These are phyloP conservation scores for Blastobotrys illinoisensis DNA, from an alignment of 1,139 yeast species.

Conservation along the genomic window DNA sequence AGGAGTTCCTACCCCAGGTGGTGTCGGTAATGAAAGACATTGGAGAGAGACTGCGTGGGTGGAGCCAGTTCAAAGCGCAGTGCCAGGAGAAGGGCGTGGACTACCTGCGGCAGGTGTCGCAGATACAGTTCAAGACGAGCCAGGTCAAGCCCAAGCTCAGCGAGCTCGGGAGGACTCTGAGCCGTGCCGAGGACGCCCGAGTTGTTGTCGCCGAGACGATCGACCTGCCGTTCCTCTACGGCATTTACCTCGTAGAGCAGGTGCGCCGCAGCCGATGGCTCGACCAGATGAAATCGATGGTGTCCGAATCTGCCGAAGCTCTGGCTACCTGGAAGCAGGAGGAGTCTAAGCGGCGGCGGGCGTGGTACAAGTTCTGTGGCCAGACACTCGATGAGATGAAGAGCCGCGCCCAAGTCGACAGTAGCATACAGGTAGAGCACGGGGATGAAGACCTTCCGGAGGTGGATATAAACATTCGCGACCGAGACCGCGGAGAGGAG, in stretches of 20 bases:
- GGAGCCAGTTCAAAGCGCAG: slow-evolving; percentile 16
- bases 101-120: slow-evolving; percentile 26
- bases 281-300: slow-evolving; percentile 46
- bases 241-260: slow-evolving; percentile 65
- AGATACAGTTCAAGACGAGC: slow-evolving; percentile 29
- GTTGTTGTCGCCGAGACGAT: slow-evolving; percentile 46
- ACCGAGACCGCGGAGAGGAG: background rate
- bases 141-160: slow-evolving; percentile 28
- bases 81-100: slow-evolving; percentile 18
- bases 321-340: slow-evolving; percentile 52
- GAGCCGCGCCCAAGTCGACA: background rate
- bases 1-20: slow-evolving; percentile 27
- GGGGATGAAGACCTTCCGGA: slow-evolving; percentile 4
- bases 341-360: slow-evolving; percentile 51
- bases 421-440: background rate
- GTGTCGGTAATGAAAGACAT: slow-evolving; percentile 20
- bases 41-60: slow-evolving; percentile 15
- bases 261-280: slow-evolving; percentile 68
- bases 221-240: slow-evolving; percentile 78
- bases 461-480: slow-evolving; percentile 5
- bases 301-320: slow-evolving; percentile 52
- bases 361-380: slow-evolving; percentile 48
- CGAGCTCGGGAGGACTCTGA: slow-evolving; percentile 32
- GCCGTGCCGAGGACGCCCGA: slow-evolving; percentile 41
- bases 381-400: slow-evolving; percentile 10